Conservation (phyloP, 345 rosid species). For the Populus tremula region DNA sequence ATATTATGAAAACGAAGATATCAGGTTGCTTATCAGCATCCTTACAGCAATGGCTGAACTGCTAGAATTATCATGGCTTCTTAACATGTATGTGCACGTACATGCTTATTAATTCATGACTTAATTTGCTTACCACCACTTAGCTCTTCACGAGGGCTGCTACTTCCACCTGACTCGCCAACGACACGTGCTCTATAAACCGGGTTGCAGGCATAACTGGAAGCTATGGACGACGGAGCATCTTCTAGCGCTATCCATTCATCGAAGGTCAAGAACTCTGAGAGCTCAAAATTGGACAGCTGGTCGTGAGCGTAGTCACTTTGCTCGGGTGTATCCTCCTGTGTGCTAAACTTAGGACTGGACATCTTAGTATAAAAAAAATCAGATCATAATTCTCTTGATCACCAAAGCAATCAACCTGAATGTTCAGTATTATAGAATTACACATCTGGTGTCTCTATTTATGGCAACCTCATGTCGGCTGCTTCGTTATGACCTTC, state of each 20-base stretch:
- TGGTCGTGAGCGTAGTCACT: conserved; percentile 26
- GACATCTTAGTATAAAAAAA: not conserved
- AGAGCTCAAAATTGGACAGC: conserved; percentile 42
- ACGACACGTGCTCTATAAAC: conserved; percentile 33
- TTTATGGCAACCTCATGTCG: not conserved
- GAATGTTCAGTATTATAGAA: too few relatives aligned
- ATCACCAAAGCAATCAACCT: too few relatives aligned
- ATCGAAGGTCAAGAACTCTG: conserved; percentile 47
- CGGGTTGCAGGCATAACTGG: conserved; percentile 31
- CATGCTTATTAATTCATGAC: too few relatives aligned
- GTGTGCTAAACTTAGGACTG: not conserved
- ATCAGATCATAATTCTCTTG: too few relatives aligned
- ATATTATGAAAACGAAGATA: too few relatives aligned
- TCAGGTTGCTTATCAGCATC: not conserved
- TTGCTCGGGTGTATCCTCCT: conserved; percentile 9
- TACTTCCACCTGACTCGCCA: conserved; percentile 22
- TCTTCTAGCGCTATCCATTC: conserved; percentile 48
- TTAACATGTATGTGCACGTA: too few relatives aligned
- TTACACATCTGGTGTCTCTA: too few relatives aligned
- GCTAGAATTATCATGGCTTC: too few relatives aligned
- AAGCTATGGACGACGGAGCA: conserved; percentile 32
- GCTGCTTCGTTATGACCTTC: conserved; percentile 39
- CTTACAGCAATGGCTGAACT: not conserved
- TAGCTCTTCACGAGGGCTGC: conserved; percentile 29
- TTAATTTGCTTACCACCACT: conserved; percentile 26